Evolutionary conservation across 1,139 yeast species (phyloP).

Genomic region (Yamadazyma taylorii): DNA sequence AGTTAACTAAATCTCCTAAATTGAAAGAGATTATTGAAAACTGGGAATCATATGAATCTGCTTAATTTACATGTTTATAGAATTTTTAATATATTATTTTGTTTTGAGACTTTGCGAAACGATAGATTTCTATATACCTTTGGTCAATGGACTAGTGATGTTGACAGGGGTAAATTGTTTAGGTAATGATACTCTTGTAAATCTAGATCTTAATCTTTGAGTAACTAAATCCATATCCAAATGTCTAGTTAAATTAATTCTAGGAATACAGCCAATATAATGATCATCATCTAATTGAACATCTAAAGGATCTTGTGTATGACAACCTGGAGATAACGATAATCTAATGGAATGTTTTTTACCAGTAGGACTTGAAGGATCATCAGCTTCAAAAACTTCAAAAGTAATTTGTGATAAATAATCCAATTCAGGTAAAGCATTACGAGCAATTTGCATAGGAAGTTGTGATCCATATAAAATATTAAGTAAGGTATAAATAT

Average conservation of each 20-base stretch:
- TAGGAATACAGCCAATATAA: slow-evolving; percentile 93
- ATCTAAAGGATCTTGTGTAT: slow-evolving; percentile 95
- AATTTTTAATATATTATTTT: background rate
- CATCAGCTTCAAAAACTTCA: slow-evolving; percentile 85
- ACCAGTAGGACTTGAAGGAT: slow-evolving; percentile 53
- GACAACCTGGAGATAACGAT: slow-evolving; percentile 95
- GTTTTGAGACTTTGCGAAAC: background rate
- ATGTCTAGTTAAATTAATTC: slow-evolving; percentile 86
- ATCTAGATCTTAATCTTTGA: slow-evolving; percentile 78
- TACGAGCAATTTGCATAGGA: slow-evolving; percentile 91
- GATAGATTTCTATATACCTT: slow-evolving; percentile 18
- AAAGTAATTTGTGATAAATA: slow-evolving; percentile 93
- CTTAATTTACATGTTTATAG: slow-evolving; percentile 21
- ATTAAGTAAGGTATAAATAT: slow-evolving; percentile 88
- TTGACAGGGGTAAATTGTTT: slow-evolving; percentile 90
- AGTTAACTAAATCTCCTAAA: slow-evolving; percentile 87
- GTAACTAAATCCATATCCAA: slow-evolving; percentile 88
- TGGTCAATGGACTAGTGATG: slow-evolving; percentile 64
- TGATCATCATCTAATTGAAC: slow-evolving; percentile 96
- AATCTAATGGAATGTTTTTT: slow-evolving; percentile 87
- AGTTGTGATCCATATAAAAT: slow-evolving; percentile 91
- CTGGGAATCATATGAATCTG: slow-evolving; percentile 83
- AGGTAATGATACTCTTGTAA: slow-evolving; percentile 85
- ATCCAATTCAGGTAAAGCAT: slow-evolving; percentile 94
- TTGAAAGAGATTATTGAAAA: slow-evolving; percentile 86